Base-by-base conservation (phyloP, 139 green algal genomes). In the Chlorella sp. region DNA sequence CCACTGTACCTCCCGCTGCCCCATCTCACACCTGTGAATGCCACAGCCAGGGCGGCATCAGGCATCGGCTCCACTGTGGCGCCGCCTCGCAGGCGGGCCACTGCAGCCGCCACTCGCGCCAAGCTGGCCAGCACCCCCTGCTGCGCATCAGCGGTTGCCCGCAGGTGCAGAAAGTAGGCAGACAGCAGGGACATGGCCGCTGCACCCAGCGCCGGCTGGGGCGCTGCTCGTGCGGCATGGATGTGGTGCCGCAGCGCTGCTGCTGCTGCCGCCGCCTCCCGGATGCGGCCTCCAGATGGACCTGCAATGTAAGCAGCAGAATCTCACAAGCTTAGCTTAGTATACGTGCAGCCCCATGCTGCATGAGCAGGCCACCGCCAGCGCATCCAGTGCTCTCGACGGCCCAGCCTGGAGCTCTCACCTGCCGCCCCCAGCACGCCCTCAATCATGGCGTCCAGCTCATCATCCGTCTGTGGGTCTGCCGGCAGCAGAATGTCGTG, bases 41-140 rank as follows among this genome's bases (percentile, higher is more conserved):
- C 74, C 38, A 91, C 67, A 1, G 79, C 80, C 62, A 90, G 63
- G 4, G 78, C 76, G 1, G 85, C 87, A 85, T 90, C 80, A 1
- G 85, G 87, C 21, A 90, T 72, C 28, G 62, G 38, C 11, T 60
- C 44, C 6, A 80, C 72, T 32, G 70, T 41, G 3, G 78, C 13
- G 23, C 73, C 55, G 62, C 65, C 36, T 25, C 81, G 75, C 74
- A 91, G 80, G 3, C 85, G 82, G 15, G 87, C 85, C 30, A 9
- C 78, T 7, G 85, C 87, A 30, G 71, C 60, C 7, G 87, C 87
- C 76, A 88, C 65, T 4, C 86, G 75, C 11, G 60, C 41, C 67
- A 90, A 51, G 68, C 56, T 82, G n/a, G 63, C 75, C 80, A 91
- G 51, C 38, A 75, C 41, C 5, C 38, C 25, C 28, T 74, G 44